Percentiles rank a stretch among this genome's conserved stretches.
phyloP scores from a whole-genome alignment of 352 stramenopile species.

The Blastocystis sp. region DNA sequence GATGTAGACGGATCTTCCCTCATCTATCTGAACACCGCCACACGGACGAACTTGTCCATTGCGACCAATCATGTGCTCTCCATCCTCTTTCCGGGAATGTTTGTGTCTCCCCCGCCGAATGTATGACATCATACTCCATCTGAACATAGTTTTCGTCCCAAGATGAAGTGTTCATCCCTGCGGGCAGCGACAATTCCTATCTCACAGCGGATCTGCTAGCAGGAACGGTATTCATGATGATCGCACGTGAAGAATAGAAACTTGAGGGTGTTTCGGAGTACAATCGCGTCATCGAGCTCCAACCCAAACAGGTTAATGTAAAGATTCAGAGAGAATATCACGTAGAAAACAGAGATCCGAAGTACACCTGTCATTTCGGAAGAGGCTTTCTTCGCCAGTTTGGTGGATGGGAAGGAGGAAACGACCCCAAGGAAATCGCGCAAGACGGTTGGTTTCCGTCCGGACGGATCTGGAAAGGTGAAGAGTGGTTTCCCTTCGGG shows the following conservation, averaged over 20 bases:
- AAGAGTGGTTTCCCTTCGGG: too few species aligned
- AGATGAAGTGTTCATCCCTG: constrained; percentile 27
- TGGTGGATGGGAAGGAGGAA: neutral
- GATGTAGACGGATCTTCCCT: constrained; percentile 17
- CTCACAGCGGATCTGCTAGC: constrained; percentile 8
- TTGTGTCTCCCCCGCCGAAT: neutral
- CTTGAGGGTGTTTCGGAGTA: neutral
- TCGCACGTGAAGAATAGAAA: neutral
- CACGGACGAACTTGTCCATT: neutral
- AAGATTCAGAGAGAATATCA: neutral
- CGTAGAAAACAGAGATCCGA: neutral
- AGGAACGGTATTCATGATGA: neutral
- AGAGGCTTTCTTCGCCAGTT: neutral
- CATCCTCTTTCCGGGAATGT: neutral
- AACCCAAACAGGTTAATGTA: neutral
- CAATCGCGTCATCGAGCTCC: neutral
- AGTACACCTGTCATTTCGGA: neutral
- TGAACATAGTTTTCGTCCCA: neutral
- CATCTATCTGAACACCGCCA: neutral
- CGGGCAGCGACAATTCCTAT: constrained; percentile 4
- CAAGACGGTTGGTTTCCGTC: neutral
- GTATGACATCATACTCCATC: neutral
- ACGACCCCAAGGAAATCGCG: neutral
- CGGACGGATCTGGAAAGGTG: neutral
- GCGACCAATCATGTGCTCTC: neutral